Conservation (phyloP, 345 rosid species). For the Fremontodendron californicum region DNA sequence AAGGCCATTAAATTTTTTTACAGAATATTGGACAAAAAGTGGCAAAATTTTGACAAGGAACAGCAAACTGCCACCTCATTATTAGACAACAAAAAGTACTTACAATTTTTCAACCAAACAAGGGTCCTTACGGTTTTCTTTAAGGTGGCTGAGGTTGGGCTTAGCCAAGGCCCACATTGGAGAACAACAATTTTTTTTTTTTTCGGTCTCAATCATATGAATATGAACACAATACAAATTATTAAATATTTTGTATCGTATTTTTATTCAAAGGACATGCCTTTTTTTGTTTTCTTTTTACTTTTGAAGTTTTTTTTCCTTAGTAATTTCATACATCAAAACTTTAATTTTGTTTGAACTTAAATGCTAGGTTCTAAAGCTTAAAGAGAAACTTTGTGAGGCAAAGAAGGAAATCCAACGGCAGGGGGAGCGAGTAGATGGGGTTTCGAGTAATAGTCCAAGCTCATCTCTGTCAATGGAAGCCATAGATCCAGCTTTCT, state of each 20-base stretch:
- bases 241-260: too few species aligned
- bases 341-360: too few species aligned
- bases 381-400: conserved; percentile 45
- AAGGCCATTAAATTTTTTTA: background rate
- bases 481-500: conserved; percentile 37
- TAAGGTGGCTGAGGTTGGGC: conserved; percentile 25
- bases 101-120: background rate
- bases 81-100: conserved; percentile 26
- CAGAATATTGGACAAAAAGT: background rate
- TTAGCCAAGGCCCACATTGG: conserved; percentile 24
- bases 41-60: conserved; percentile 16
- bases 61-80: conserved; percentile 39
- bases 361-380: conserved; percentile 43
- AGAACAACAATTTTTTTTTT: background rate
- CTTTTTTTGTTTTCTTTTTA: too few species aligned
- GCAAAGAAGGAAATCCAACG: conserved; percentile 52
- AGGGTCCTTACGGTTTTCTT: conserved; percentile 25
- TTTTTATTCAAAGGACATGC: too few species aligned
- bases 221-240: too few species aligned
- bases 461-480: conserved; percentile 50
- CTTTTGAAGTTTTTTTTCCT: too few species aligned
- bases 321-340: too few species aligned
- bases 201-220: too few species aligned
- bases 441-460: conserved; percentile 45
- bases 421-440: conserved; percentile 38